Conservation (phyloP, 2,329 filamentous ascomycete genomes). For the Alternaria metachromatica region DNA sequence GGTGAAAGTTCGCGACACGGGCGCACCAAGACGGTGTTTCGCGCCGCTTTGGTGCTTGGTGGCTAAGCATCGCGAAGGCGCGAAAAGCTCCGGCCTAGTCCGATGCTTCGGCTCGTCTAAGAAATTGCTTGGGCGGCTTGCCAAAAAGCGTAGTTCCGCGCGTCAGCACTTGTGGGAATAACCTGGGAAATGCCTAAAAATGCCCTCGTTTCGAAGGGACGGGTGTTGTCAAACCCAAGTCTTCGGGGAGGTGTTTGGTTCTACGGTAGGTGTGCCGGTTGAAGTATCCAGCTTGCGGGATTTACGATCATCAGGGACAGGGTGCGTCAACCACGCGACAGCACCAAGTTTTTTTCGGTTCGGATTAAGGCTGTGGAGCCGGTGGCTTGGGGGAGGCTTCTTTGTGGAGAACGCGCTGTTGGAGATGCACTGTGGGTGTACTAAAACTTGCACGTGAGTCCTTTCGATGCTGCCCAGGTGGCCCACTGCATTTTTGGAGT, state of each 20-base stretch:
- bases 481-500: not conserved
- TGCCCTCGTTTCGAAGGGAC: not conserved
- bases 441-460: not conserved
- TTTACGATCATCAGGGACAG: conserved; percentile 4
- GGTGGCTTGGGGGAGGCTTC: not conserved
- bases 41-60: not conserved
- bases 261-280: not conserved
- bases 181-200: not conserved
- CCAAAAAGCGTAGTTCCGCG: conserved; percentile 11
- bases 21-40: not conserved
- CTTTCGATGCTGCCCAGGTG: not conserved
- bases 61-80: conserved; percentile 2
- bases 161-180: not conserved
- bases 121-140: conserved; percentile 14
- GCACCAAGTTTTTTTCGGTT: not conserved
- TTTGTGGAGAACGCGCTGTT: conserved; percentile 7
- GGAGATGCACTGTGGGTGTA: not conserved
- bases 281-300: not conserved
- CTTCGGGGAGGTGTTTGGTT: not conserved
- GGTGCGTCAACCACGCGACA: conserved; percentile 1
- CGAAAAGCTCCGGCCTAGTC: conserved; percentile 3
- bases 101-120: conserved; percentile 5
- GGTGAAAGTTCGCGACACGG: not conserved
- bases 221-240: not conserved
- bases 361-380: conserved; percentile 6